Percentiles rank a stretch among this genome's conserved stretches.
Evolutionary conservation across 2,329 filamentous ascomycete species (phyloP).

Genomic region (Sodiomyces alkalinus): DNA sequence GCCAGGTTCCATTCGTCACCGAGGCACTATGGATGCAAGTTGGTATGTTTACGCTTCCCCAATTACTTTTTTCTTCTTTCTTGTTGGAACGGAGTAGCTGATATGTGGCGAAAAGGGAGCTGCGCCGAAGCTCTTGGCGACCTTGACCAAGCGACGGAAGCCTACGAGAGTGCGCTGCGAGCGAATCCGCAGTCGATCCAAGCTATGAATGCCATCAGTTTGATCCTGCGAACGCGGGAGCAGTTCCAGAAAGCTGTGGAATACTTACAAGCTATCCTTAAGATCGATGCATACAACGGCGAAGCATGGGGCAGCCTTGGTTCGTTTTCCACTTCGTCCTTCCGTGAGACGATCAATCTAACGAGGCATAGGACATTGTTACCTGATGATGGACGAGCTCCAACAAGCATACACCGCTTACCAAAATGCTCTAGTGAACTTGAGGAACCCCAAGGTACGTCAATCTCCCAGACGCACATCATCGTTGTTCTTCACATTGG

Average conservation of each 20-base stretch:
- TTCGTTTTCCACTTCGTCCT: slow-evolving; percentile 24
- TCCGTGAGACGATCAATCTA: too few relatives aligned
- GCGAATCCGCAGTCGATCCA: slow-evolving; percentile 80
- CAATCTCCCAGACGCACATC: background rate
- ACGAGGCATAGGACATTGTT: slow-evolving; percentile 66
- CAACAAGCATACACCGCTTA: slow-evolving; percentile 96
- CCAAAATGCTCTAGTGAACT: slow-evolving; percentile 84
- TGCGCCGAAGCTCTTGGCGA: slow-evolving; percentile 80
- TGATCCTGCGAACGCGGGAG: slow-evolving; percentile 81
- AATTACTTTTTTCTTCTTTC: too few relatives aligned
- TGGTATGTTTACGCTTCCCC: slow-evolving; percentile 41
- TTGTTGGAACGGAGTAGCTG: too few relatives aligned
- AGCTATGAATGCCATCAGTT: slow-evolving; percentile 88
- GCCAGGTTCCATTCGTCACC: slow-evolving; percentile 65
- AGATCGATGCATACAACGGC: slow-evolving; percentile 77
- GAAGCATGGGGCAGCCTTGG: slow-evolving; percentile 94
- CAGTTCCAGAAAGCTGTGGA: slow-evolving; percentile 90
- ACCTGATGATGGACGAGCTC: slow-evolving; percentile 95
- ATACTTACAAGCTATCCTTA: slow-evolving; percentile 79
- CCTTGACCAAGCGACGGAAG: slow-evolving; percentile 73
- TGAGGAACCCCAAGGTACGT: slow-evolving; percentile 79
- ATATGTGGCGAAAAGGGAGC: slow-evolving; percentile 41
- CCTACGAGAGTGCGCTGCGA: slow-evolving; percentile 78
- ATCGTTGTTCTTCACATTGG: slow-evolving; percentile 6
- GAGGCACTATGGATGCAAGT: slow-evolving; percentile 87